Evolutionary conservation across 768 basidiomycete genomes (phyloP), one percentile per base, ranked within the genome.

Genomic region (Russula virescens): DNA sequence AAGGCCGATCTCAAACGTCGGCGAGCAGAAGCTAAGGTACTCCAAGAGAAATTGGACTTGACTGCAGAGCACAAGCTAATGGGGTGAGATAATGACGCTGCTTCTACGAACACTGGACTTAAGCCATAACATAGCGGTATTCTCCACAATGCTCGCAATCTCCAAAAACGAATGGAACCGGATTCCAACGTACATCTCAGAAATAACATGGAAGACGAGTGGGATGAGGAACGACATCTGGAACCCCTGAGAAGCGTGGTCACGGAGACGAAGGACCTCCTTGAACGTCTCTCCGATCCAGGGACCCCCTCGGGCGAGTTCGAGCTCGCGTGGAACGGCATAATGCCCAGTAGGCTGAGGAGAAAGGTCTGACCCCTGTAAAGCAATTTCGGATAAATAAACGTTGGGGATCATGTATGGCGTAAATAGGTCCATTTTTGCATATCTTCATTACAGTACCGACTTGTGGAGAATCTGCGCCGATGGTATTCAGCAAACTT

Each of bases 271-370:
- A 63, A n/a, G 25, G 52, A 55, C 31, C 16, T 63, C 18, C 16
- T 50, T 2, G 31, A 60, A 19, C 46, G 31, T 4, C 47, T 63
- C 19, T 55, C 47, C 6, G 58, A 55, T 28, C 53, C 46, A 19
- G n/a, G n/a, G n/a, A n/a, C n/a, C n/a, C 62, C 62, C 0, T 25
- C 28, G 7, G n/a, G 34, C 25, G 62, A 63, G 47, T 60, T 63
- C 31, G 42, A 60, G 19, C 46, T 49, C 43, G 62, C 53, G 2
- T 63, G 57, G 58, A 55, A 63, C 1, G 62, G 62, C 25, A 59
- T 63, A 19, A 63, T 63, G 62, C 47, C 46, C 9, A 46, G 6
- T 35, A 53, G 25, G 46, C 35, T 63, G 19, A 48, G 18, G 4
- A 46, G 46, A 46, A 38, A 52, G 50, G 35, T 47, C 3, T 31